phyloP scores from a whole-genome alignment of 2,329 filamentous ascomycete species.

The Beauveria brongniartii region DNA sequence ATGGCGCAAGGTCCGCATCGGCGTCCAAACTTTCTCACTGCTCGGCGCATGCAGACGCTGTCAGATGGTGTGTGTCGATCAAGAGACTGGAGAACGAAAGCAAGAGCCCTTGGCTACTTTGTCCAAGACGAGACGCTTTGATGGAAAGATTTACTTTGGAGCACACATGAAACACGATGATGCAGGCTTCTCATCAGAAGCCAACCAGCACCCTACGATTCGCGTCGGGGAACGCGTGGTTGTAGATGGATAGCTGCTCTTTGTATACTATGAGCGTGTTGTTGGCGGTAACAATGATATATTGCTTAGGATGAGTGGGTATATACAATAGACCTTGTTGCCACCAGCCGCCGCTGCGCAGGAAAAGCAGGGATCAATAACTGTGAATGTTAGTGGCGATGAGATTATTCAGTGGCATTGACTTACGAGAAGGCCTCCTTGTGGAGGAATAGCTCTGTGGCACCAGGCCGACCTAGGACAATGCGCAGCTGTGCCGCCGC shows the following conservation, averaged over 20 bases:
- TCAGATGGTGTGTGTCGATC: slow-evolving; percentile 94
- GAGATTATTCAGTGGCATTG: neutral
- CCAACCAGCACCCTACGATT: slow-evolving; percentile 24
- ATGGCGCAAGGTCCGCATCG: slow-evolving; percentile 65
- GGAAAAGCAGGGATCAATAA: neutral
- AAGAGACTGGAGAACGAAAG: slow-evolving; percentile 66
- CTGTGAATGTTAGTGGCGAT: neutral
- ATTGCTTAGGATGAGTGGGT: neutral
- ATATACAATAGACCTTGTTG: neutral
- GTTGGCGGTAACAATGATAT: neutral
- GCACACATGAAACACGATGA: slow-evolving; percentile 59
- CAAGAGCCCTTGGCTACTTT: slow-evolving; percentile 85
- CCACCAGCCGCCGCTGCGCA: neutral
- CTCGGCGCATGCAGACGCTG: slow-evolving; percentile 81
- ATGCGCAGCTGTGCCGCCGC: slow-evolving; percentile 17
- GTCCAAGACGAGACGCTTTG: slow-evolving; percentile 74
- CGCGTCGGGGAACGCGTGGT: slow-evolving; percentile 39
- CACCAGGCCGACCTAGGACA: slow-evolving; percentile 9
- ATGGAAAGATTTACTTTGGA: slow-evolving; percentile 84
- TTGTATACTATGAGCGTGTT: neutral
- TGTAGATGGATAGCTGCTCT: slow-evolving; percentile 13
- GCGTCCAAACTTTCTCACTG: slow-evolving; percentile 56
- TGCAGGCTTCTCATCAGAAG: neutral
- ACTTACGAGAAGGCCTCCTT: slow-evolving; percentile 19
- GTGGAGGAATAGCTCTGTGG: slow-evolving; percentile 19